These are phyloP conservation scores for Aspergillus brunneoviolaceus DNA, from an alignment of 2,329 filamentous ascomycete genomes.

Conservation along the genomic window DNA sequence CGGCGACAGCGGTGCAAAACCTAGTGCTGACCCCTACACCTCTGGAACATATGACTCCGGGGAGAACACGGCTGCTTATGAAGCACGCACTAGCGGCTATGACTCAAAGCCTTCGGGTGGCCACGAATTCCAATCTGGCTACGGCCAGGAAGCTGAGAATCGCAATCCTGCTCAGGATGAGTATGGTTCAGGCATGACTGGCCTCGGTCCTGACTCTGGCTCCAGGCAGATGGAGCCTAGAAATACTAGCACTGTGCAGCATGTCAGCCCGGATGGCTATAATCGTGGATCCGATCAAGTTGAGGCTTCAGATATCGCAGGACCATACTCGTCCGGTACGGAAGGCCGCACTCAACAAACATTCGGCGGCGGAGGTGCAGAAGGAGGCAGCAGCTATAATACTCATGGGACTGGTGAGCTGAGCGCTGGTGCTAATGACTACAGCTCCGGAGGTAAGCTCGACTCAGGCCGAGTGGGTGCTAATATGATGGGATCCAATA, in stretches of 20 bases:
- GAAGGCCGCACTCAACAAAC: neutral
- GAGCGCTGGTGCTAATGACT: slow-evolving; percentile 5
- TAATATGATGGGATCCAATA: slow-evolving; percentile 1
- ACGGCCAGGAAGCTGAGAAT: neutral
- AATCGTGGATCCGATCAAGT: neutral
- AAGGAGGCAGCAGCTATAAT: slow-evolving; percentile 18
- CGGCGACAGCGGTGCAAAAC: slow-evolving; percentile 1
- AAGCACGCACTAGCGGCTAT: neutral
- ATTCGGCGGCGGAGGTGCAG: slow-evolving; percentile 9
- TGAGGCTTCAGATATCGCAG: neutral
- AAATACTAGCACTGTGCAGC: neutral
- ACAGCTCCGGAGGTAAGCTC: slow-evolving; percentile 9
- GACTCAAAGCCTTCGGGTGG: neutral
- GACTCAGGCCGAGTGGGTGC: slow-evolving; percentile 7
- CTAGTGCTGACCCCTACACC: slow-evolving; percentile 5
- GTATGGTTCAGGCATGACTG: neutral
- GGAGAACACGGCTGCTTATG: neutral
- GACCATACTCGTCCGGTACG: neutral
- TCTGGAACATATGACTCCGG: neutral
- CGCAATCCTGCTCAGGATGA: neutral
- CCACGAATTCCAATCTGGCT: neutral
- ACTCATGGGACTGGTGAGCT: neutral
- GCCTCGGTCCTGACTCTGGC: neutral
- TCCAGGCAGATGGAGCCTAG: neutral
- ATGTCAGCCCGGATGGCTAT: neutral